These are phyloP conservation scores for Aristolochia fimbriata DNA, from an alignment of 164 flowering plant genomes.

Conservation along the genomic window DNA sequence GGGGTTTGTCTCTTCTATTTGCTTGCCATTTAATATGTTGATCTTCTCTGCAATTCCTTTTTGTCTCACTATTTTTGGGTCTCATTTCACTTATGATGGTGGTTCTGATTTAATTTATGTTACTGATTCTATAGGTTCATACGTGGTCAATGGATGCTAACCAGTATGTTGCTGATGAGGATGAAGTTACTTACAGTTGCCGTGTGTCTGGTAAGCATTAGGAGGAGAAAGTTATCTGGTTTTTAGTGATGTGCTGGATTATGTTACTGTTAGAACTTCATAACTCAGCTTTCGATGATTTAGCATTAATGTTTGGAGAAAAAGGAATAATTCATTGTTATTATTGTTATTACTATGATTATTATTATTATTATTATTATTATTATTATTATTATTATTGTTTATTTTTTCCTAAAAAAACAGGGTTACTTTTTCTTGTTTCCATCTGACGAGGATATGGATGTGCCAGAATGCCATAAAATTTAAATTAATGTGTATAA, in stretches of 20 bases:
- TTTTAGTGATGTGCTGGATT: background rate
- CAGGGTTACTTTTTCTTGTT: too few species aligned
- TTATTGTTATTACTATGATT: too few species aligned
- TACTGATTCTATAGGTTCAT: slow-evolving; percentile 38
- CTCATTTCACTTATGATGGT: too few species aligned
- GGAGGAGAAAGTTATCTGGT: background rate
- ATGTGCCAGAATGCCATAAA: too few species aligned
- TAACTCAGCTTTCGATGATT: background rate
- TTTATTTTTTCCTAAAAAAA: too few species aligned
- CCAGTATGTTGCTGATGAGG: slow-evolving; percentile 93
- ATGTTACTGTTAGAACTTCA: background rate
- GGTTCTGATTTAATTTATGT: background rate
- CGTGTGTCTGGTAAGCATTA: slow-evolving; percentile 73
- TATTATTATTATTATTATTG: too few species aligned
- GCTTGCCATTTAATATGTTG: background rate
- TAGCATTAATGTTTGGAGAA: background rate
- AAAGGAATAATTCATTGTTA: too few species aligned
- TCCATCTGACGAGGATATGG: too few species aligned
- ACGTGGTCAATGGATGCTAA: slow-evolving; percentile 85
- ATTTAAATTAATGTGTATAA: too few species aligned
- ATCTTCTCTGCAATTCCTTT: background rate
- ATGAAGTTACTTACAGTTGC: slow-evolving; percentile 70
- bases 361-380: too few species aligned
- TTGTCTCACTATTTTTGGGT: too few species aligned
- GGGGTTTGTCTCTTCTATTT: too few species aligned